phyloP scores from a whole-genome alignment of 75 land plant genomes.

The Picea sitchensis region DNA sequence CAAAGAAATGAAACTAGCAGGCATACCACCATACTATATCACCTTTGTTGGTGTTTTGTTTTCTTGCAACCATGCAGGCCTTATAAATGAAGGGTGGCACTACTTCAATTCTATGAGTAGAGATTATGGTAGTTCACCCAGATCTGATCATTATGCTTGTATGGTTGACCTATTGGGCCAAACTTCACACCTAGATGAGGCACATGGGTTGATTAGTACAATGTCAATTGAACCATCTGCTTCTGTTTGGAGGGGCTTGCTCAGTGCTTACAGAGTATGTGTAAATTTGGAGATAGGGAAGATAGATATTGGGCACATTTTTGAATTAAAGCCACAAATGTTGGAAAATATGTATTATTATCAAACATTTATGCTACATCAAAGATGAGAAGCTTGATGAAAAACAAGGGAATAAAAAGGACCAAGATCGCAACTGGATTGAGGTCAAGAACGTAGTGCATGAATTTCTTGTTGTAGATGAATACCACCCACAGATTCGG shows the following conservation, averaged over 20 bases:
- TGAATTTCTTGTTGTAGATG: too few species aligned
- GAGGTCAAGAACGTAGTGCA: too few species aligned
- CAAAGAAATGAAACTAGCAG: too few species aligned
- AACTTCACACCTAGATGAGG: constrained; percentile 48
- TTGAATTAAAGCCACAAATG: constrained; percentile 42
- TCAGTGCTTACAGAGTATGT: constrained; percentile 44
- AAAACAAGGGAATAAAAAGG: too few species aligned
- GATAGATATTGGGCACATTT: constrained; percentile 32
- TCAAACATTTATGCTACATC: too few species aligned
- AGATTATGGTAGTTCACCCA: constrained; percentile 33
- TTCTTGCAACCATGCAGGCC: constrained; percentile 11
- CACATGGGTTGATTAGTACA: constrained; percentile 31
- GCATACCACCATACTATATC: too few species aligned
- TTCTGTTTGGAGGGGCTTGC: constrained; percentile 52
- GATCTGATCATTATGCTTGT: constrained; percentile 60
- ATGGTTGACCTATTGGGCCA: constrained; percentile 56
- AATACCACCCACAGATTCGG: too few species aligned
- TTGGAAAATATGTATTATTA: background rate
- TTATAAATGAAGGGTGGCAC: constrained; percentile 39
- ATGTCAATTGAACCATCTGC: constrained; percentile 39
- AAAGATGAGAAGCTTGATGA: too few species aligned
- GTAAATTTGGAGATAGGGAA: constrained; percentile 40
- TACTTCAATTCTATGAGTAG: constrained; percentile 38
- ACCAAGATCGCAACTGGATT: too few species aligned
- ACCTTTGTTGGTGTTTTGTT: too few species aligned